phyloP scores from a whole-genome alignment of 2,329 filamentous ascomycete genomes.

The Ophiostoma himal-ulmi region DNA sequence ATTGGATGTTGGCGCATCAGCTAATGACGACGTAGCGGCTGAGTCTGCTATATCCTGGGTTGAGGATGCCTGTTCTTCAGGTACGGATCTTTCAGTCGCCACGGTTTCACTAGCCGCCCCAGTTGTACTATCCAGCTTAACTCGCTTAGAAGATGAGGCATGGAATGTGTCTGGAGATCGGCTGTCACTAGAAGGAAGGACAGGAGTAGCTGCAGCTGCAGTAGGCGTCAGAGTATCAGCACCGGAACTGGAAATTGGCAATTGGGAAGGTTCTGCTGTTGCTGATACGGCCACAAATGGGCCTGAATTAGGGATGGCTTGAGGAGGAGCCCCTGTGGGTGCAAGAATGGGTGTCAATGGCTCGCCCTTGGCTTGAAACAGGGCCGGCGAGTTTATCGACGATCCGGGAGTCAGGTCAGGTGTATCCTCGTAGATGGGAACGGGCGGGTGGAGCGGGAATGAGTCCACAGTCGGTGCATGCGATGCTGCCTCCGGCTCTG shows the following conservation, averaged over 20 bases:
- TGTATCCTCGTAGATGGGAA: slow-evolving; percentile 16
- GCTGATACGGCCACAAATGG: not conserved
- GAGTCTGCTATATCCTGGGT: not conserved
- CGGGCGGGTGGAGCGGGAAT: not conserved
- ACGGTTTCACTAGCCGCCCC: not conserved
- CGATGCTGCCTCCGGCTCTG: not conserved
- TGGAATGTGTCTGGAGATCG: not conserved
- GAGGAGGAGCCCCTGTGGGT: slow-evolving; percentile 25
- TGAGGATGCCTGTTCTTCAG: not conserved
- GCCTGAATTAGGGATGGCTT: slow-evolving; percentile 24
- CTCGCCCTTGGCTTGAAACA: slow-evolving; percentile 8
- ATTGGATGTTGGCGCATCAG: not conserved
- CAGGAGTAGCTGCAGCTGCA: not conserved
- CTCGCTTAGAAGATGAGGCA: not conserved
- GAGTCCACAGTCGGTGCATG: not conserved
- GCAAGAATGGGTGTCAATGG: slow-evolving; percentile 15
- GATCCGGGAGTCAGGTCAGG: slow-evolving; percentile 17
- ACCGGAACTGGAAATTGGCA: not conserved
- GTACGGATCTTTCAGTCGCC: not conserved
- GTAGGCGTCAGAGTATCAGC: not conserved
- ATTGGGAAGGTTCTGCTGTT: not conserved
- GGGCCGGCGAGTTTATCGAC: slow-evolving; percentile 12
- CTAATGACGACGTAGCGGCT: not conserved
- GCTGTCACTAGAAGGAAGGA: not conserved
- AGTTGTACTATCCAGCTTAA: not conserved